A percentile compares a stretch with the other conserved stretches of the same genome.
These are phyloP conservation scores for Clavariopsis aquatica DNA, from an alignment of 495 filamentous ascomycete species.

Conservation along the genomic window DNA sequence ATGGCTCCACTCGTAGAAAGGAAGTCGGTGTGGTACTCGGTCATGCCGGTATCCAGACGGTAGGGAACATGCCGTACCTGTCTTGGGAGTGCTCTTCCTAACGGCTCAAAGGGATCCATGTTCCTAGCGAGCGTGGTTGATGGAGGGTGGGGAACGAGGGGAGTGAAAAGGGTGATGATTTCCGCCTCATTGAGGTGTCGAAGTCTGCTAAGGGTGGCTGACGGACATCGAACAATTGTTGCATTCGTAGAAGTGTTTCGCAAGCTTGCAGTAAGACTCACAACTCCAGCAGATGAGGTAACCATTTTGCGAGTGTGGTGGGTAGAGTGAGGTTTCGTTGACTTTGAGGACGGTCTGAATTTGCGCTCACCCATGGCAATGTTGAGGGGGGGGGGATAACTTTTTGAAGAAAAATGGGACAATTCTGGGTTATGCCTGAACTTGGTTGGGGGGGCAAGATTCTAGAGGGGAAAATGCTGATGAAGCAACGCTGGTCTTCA, in stretches of 20 bases:
- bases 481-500: neutral
- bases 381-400: neutral
- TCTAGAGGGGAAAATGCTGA: neutral
- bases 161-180: conserved; percentile 39
- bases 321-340: conserved; percentile 7
- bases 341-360: conserved; percentile 14
- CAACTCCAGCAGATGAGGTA: conserved; percentile 11
- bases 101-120: conserved; percentile 49
- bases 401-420: neutral
- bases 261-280: conserved; percentile 21
- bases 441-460: conserved; percentile 3
- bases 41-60: conserved; percentile 43
- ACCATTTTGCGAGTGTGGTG: conserved; percentile 23
- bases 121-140: conserved; percentile 11
- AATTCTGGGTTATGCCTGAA: neutral
- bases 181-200: conserved; percentile 30
- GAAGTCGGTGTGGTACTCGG: conserved; percentile 43
- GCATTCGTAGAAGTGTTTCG: conserved; percentile 21
- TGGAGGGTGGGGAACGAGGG: conserved; percentile 36
- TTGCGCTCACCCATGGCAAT: conserved; percentile 31
- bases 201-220: conserved; percentile 19
- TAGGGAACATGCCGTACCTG: conserved; percentile 48
- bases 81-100: conserved; percentile 43
- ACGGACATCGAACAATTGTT: conserved; percentile 23
- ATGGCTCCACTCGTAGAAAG: conserved; percentile 42